These are phyloP conservation scores for Auricularia cornea DNA, from an alignment of 768 basidiomycete species.

Conservation along the genomic window DNA sequence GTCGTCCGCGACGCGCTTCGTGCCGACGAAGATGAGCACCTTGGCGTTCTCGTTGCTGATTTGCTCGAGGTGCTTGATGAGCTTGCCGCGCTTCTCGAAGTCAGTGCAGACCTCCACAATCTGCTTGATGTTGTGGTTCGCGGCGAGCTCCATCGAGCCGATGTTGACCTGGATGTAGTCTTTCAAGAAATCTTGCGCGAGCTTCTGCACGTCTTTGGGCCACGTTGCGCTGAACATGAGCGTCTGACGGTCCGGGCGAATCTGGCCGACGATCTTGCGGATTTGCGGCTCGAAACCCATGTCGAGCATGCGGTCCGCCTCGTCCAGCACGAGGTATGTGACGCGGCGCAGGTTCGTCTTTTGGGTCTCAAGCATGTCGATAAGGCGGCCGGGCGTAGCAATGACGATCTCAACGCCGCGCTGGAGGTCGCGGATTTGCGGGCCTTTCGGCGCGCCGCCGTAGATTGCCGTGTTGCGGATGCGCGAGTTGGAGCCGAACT, in stretches of 20 bases:
- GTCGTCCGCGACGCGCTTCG: slow-evolving; percentile 96
- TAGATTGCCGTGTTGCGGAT: slow-evolving; percentile 99
- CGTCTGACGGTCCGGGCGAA: slow-evolving; percentile 96
- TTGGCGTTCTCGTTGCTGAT: slow-evolving; percentile 97
- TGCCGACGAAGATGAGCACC: slow-evolving; percentile 96
- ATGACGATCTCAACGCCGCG: slow-evolving; percentile 97
- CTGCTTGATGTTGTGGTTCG: slow-evolving; percentile 96
- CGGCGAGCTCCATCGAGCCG: slow-evolving; percentile 95
- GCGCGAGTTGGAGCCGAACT: slow-evolving; percentile 90
- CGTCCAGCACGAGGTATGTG: slow-evolving; percentile 98
- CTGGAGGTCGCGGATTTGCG: slow-evolving; percentile 95
- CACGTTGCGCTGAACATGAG: slow-evolving; percentile 99
- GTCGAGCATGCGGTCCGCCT: slow-evolving; percentile 99
- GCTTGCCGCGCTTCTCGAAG: slow-evolving; percentile 92
- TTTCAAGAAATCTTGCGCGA: slow-evolving; percentile 91
- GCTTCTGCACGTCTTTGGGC: slow-evolving; percentile 98
- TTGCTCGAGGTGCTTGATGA: slow-evolving; percentile 94
- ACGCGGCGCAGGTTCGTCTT: slow-evolving; percentile 95
- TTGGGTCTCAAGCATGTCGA: slow-evolving; percentile 95
- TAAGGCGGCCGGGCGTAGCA: slow-evolving; percentile 98
- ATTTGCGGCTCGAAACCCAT: slow-evolving; percentile 99
- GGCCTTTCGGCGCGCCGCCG: slow-evolving; percentile 97
- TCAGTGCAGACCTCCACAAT: slow-evolving; percentile 95
- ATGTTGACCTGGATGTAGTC: slow-evolving; percentile 99
- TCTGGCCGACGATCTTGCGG: slow-evolving; percentile 93